Conservation (phyloP, 2,329 filamentous ascomycete genomes). For the Claviceps humidiphila region DNA sequence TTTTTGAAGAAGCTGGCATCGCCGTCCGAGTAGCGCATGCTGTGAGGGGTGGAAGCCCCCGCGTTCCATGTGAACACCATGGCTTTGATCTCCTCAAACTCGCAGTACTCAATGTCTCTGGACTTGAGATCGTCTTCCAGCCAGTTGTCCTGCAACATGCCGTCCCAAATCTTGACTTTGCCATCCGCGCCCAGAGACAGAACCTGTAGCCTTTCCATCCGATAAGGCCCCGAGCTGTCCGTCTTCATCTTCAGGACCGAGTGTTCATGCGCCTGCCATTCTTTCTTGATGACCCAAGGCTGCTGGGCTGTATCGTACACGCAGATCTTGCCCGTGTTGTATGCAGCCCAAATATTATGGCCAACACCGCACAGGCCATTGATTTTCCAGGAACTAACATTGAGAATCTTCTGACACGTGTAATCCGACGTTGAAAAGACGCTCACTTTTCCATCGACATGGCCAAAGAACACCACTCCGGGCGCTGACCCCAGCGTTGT, state of each 20-base stretch:
- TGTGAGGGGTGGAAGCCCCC: slow-evolving; percentile 83
- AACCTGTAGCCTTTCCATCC: slow-evolving; percentile 70
- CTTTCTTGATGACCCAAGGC: slow-evolving; percentile 88
- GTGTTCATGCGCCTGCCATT: slow-evolving; percentile 84
- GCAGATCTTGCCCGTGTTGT: slow-evolving; percentile 86
- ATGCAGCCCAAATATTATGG: slow-evolving; percentile 78
- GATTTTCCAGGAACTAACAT: slow-evolving; percentile 89
- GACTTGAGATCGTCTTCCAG: slow-evolving; percentile 82
- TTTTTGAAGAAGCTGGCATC: slow-evolving; percentile 72
- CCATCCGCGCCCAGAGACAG: slow-evolving; percentile 81
- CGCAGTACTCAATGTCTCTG: slow-evolving; percentile 70
- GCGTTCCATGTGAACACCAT: slow-evolving; percentile 93
- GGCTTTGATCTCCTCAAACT: slow-evolving; percentile 68
- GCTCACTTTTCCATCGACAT: slow-evolving; percentile 85
- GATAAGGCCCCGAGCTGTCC: slow-evolving; percentile 75
- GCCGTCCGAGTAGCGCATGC: slow-evolving; percentile 60
- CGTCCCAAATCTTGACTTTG: slow-evolving; percentile 78
- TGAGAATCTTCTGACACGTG: slow-evolving; percentile 65
- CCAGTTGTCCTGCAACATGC: slow-evolving; percentile 85
- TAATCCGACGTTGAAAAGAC: slow-evolving; percentile 76
- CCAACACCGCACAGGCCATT: slow-evolving; percentile 74
- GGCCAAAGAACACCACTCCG: slow-evolving; percentile 77
- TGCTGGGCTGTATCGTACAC: slow-evolving; percentile 73
- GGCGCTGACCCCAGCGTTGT: slow-evolving; percentile 61
- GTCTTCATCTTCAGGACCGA: slow-evolving; percentile 66